These are phyloP conservation scores for Tanacetum coccineum DNA, from an alignment of 129 eudicot genomes.

Conservation along the genomic window DNA sequence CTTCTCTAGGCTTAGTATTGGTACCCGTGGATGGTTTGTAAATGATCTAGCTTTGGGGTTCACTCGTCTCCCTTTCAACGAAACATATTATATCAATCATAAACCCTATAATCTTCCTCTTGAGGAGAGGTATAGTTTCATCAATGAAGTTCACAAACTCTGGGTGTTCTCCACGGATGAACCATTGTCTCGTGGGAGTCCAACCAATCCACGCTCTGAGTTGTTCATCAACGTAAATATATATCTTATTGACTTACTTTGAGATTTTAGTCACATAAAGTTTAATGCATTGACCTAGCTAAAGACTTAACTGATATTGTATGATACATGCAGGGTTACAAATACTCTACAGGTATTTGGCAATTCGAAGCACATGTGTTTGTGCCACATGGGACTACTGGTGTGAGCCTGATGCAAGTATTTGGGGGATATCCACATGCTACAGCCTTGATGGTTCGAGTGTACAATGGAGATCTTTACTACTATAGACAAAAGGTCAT, in stretches of 20 bases:
- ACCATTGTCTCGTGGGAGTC: slow-evolving; percentile 26
- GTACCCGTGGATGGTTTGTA: not conserved
- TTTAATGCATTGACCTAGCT: not conserved
- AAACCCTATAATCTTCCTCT: slow-evolving; percentile 30
- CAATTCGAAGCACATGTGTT: slow-evolving; percentile 43
- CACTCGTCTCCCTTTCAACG: slow-evolving; percentile 26
- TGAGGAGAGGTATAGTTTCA: slow-evolving; percentile 29
- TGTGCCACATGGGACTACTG: slow-evolving; percentile 37
- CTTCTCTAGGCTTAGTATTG: slow-evolving; percentile 1
- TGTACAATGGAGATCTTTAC: slow-evolving; percentile 32
- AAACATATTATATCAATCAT: slow-evolving; percentile 14
- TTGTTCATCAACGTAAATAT: slow-evolving; percentile 21
- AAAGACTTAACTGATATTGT: not conserved
- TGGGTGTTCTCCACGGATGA: slow-evolving; percentile 32
- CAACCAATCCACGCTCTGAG: slow-evolving; percentile 37
- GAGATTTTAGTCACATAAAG: not conserved
- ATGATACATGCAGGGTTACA: slow-evolving; percentile 33
- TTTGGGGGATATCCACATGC: slow-evolving; percentile 33
- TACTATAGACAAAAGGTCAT: slow-evolving; percentile 21
- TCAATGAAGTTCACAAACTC: slow-evolving; percentile 33
- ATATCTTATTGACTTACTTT: not conserved
- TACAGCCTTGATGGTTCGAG: slow-evolving; percentile 33
- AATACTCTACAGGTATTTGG: slow-evolving; percentile 40
- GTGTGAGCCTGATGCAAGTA: slow-evolving; percentile 45
- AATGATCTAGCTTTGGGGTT: slow-evolving; percentile 27